Evolutionary conservation across 2,329 filamentous ascomycete genomes (phyloP).

Genomic region (Biscogniauxia mediterranea): DNA sequence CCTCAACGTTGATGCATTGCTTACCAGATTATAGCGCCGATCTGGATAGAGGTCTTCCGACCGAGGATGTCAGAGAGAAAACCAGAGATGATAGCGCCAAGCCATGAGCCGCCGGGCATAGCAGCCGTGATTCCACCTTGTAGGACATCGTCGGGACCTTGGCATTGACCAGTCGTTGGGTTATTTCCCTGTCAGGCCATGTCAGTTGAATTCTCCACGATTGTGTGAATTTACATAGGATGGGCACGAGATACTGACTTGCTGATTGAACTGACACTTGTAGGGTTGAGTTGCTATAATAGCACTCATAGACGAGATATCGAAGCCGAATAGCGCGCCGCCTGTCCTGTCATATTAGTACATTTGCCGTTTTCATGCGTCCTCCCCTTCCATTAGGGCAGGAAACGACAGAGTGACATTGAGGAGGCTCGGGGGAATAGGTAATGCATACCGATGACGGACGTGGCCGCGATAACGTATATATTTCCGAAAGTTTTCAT

Average conservation of each 20-base stretch:
- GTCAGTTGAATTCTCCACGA: conserved; percentile 7
- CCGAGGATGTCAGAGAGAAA: conserved; percentile 54
- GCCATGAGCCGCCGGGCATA: conserved; percentile 70
- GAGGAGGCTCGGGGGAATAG: not conserved
- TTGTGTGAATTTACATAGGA: not conserved
- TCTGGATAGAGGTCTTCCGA: conserved; percentile 49
- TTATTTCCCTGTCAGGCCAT: conserved; percentile 22
- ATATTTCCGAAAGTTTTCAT: conserved; percentile 39
- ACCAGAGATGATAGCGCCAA: conserved; percentile 61
- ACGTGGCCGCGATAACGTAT: conserved; percentile 42
- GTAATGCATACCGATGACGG: conserved; percentile 38
- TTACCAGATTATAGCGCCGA: conserved; percentile 51
- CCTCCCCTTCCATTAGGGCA: not conserved
- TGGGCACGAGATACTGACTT: conserved; percentile 17
- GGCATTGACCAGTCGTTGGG: conserved; percentile 37
- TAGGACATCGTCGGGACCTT: conserved; percentile 47
- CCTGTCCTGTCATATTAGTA: conserved; percentile 25
- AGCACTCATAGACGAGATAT: conserved; percentile 46
- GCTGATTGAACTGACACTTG: conserved; percentile 42
- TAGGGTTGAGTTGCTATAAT: conserved; percentile 43
- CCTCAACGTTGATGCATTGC: conserved; percentile 16
- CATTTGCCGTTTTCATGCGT: not conserved
- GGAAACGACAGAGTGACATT: not conserved
- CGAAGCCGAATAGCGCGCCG: conserved; percentile 43
- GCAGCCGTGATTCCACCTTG: conserved; percentile 67